phyloP scores from a whole-genome alignment of 2,329 filamentous ascomycete species.

The Colletotrichum simmondsii region DNA sequence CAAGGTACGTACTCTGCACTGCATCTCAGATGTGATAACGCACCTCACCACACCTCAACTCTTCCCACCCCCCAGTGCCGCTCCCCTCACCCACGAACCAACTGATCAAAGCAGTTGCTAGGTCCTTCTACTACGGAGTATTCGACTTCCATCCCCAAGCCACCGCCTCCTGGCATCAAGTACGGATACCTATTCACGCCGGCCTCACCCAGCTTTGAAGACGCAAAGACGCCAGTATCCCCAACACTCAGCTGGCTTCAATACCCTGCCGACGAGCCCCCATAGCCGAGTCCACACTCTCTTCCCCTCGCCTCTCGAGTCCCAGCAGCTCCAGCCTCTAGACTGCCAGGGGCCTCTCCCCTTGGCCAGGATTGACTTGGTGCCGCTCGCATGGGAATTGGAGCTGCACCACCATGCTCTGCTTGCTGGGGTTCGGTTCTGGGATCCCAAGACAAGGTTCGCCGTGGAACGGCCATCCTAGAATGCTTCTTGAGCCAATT shows the following conservation, averaged over 20 bases:
- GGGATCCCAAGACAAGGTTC: constrained; percentile 13
- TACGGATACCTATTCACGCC: background rate
- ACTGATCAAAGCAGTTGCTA: constrained; percentile 3
- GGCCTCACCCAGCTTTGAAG: background rate
- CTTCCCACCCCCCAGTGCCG: constrained; percentile 11
- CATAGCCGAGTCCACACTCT: background rate
- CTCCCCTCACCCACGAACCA: constrained; percentile 22
- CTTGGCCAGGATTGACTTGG: background rate
- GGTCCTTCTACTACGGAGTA: background rate
- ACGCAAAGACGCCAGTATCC: background rate
- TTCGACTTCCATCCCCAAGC: background rate
- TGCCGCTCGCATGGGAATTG: constrained; percentile 25
- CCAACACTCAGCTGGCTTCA: background rate
- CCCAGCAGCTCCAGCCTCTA: constrained; percentile 1
- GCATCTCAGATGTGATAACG: constrained; percentile 31
- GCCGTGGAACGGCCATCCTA: constrained; percentile 4
- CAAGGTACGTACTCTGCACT: constrained; percentile 14
- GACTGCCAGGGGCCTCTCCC: constrained; percentile 4
- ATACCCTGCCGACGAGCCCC: background rate
- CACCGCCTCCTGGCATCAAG: too few relatives aligned
- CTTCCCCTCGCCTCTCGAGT: constrained; percentile 13
- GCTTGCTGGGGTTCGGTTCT: constrained; percentile 14
- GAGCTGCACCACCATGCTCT: background rate
- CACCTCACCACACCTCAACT: constrained; percentile 5
- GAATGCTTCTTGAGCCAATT: background rate